A percentile compares a stretch with the other conserved stretches of the same genome.
phyloP scores from a whole-genome alignment of 768 basidiomycete genomes.

The Tubosaeta sp. region DNA sequence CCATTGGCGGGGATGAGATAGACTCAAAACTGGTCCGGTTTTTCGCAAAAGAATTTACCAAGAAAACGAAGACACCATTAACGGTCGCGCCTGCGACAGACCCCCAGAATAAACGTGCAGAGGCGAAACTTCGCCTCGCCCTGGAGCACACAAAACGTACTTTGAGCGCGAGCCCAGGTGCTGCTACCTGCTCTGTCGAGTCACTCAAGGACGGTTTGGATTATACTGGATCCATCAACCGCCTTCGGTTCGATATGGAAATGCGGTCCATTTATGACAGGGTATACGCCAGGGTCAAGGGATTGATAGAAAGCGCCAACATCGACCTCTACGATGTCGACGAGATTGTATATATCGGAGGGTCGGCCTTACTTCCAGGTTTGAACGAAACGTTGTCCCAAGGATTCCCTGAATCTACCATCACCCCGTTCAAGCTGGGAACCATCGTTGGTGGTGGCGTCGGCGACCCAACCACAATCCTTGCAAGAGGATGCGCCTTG shows the following conservation, averaged over 20 bases:
- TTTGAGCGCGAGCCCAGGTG: constrained; percentile 78
- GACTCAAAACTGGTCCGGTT: constrained; percentile 83
- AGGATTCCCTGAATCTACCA: constrained; percentile 58
- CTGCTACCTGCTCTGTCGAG: constrained; percentile 90
- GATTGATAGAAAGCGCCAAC: constrained; percentile 47
- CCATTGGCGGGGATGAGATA: constrained; percentile 65
- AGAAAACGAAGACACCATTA: constrained; percentile 83
- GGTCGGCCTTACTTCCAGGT: constrained; percentile 69
- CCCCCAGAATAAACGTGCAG: constrained; percentile 70
- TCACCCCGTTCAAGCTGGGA: constrained; percentile 62
- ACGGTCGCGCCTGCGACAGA: constrained; percentile 57
- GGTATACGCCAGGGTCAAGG: constrained; percentile 47
- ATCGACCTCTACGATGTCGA: constrained; percentile 67
- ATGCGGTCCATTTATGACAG: constrained; percentile 55
- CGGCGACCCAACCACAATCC: constrained; percentile 74
- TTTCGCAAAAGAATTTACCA: constrained; percentile 94
- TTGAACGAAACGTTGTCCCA: constrained; percentile 55
- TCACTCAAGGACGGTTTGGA: constrained; percentile 92
- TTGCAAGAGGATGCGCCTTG: constrained; percentile 72
- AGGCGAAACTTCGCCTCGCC: constrained; percentile 89
- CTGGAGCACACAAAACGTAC: constrained; percentile 95
- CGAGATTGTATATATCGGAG: constrained; percentile 79
- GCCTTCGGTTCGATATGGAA: constrained; percentile 57
- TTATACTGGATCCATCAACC: constrained; percentile 68
- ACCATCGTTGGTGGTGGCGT: constrained; percentile 68